phyloP scores from a whole-genome alignment of 805 yeast genomes.

The Zygotorulaspora chibaensis region DNA sequence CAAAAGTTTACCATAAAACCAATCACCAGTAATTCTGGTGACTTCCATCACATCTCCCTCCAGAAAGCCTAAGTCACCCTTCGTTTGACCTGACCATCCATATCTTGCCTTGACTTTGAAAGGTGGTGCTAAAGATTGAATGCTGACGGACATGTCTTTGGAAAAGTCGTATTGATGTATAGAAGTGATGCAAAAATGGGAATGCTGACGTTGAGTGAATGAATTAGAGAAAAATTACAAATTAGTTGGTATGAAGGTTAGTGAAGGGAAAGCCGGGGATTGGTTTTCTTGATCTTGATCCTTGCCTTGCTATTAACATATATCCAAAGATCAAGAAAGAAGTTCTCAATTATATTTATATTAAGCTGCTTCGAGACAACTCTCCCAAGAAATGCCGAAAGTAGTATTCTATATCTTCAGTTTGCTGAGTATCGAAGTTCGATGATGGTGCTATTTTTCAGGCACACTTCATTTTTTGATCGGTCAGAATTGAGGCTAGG shows the following conservation, averaged over 20 bases:
- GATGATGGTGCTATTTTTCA: no score
- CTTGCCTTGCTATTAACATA: neutral
- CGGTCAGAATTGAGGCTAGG: constrained; percentile 1
- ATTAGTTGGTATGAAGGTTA: neutral
- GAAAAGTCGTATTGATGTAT: no score
- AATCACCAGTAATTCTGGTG: constrained; percentile 76
- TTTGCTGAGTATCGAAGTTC: no score
- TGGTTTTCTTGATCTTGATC: neutral
- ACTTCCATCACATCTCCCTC: constrained; percentile 93
- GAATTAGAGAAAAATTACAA: neutral
- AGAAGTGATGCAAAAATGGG: neutral
- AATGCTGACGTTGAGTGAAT: constrained; percentile 1
- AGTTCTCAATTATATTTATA: neutral
- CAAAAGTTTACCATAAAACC: constrained; percentile 83
- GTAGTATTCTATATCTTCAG: neutral
- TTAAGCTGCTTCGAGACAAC: neutral
- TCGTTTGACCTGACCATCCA: constrained; percentile 92
- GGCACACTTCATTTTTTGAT: neutral
- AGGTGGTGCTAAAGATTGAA: constrained; percentile 46
- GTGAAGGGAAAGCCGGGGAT: neutral
- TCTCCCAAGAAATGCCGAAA: neutral
- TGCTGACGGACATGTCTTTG: constrained; percentile 13
- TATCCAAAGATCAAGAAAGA: neutral
- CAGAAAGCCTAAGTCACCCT: constrained; percentile 84
- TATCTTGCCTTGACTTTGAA: constrained; percentile 76